Conservation (phyloP, 2,329 filamentous ascomycete species). For the Trichoderma hamatum region DNA sequence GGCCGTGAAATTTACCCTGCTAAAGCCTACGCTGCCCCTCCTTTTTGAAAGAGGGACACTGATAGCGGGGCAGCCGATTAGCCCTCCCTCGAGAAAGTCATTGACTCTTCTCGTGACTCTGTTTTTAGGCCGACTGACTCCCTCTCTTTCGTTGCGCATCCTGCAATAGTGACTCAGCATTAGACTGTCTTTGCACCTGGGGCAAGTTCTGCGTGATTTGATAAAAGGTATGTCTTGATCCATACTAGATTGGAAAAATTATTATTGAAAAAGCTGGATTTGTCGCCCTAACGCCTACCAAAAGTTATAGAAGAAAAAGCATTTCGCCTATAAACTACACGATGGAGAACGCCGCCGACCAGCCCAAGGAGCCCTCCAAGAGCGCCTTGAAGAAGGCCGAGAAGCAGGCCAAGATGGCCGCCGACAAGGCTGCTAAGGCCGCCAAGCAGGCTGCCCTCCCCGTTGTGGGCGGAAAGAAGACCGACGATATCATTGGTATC, state of each 20-base stretch:
- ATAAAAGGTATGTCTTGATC: not conserved
- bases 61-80: conserved; percentile 30
- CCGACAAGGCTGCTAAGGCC: conserved; percentile 64
- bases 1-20: conserved; percentile 29
- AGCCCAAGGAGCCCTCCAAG: conserved; percentile 62
- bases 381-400: conserved; percentile 68
- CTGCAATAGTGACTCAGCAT: conserved; percentile 10
- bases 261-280: not conserved
- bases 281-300: not conserved
- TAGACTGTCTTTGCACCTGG: not conserved
- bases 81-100: conserved; percentile 5
- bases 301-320: not conserved
- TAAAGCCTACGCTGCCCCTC: conserved; percentile 28
- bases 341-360: conserved; percentile 41
- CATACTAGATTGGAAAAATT: not conserved
- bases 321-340: conserved; percentile 22
- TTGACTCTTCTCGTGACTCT: conserved; percentile 18
- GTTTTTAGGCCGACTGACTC: conserved; percentile 20
- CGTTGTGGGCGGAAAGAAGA: conserved; percentile 62
- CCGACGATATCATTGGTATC: conserved; percentile 79
- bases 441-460: conserved; percentile 57
- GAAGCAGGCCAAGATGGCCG: conserved; percentile 63
- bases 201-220: not conserved
- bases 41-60: conserved; percentile 23
- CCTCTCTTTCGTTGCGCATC: not conserved